phyloP scores from a whole-genome alignment of 2,329 filamentous ascomycete species.

The Didymella sp. region DNA sequence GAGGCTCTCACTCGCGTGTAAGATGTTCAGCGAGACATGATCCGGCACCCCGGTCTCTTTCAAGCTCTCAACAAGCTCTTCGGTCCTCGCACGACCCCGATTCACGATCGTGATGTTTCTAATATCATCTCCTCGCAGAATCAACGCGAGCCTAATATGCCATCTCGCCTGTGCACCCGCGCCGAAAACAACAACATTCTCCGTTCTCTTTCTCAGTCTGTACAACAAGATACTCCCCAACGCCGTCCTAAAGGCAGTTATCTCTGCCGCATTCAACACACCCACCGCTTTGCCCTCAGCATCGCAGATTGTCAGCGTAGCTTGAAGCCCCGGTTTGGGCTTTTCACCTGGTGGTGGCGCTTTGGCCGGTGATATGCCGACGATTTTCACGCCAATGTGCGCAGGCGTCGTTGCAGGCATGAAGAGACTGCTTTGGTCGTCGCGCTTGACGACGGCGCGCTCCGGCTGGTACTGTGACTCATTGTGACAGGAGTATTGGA shows the following conservation, averaged over 20 bases:
- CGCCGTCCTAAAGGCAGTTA: slow-evolving; percentile 83
- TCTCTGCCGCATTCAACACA: slow-evolving; percentile 73
- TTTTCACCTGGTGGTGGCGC: slow-evolving; percentile 26
- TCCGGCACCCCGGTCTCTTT: not conserved
- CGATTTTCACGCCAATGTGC: slow-evolving; percentile 75
- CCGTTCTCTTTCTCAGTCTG: slow-evolving; percentile 21
- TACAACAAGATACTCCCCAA: slow-evolving; percentile 71
- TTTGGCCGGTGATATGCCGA: slow-evolving; percentile 63
- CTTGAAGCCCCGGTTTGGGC: slow-evolving; percentile 57
- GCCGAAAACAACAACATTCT: slow-evolving; percentile 57
- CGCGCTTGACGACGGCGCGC: slow-evolving; percentile 51
- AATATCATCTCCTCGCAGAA: slow-evolving; percentile 47
- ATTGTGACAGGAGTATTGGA: slow-evolving; percentile 32
- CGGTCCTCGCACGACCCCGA: slow-evolving; percentile 22
- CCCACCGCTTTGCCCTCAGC: slow-evolving; percentile 65
- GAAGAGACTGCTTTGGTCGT: slow-evolving; percentile 67
- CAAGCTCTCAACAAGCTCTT: slow-evolving; percentile 16
- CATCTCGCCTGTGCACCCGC: slow-evolving; percentile 59
- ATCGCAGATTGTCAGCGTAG: slow-evolving; percentile 68
- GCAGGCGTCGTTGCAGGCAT: slow-evolving; percentile 73
- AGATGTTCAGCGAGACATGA: not conserved
- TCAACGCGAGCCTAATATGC: slow-evolving; percentile 57
- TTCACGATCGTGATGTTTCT: slow-evolving; percentile 35
- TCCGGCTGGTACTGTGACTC: slow-evolving; percentile 53
- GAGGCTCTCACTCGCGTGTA: slow-evolving; percentile 23